phyloP scores from a whole-genome alignment of 805 yeast species.

The Ogataea wickerhamii region DNA sequence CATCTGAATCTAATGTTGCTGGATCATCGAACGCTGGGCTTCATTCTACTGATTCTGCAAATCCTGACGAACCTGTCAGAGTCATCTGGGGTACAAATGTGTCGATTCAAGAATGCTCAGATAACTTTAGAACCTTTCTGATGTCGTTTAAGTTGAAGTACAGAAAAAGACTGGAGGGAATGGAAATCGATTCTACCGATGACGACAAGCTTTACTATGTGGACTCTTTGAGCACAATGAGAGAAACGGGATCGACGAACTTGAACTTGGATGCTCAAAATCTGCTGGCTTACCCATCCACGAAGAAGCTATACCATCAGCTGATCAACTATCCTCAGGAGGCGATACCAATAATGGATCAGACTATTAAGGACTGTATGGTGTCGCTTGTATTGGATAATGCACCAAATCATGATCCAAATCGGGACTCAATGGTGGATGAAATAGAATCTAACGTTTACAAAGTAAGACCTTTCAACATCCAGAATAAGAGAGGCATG shows the following conservation, averaged over 20 bases:
- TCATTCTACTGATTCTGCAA: slow-evolving; percentile 29
- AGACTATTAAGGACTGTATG: slow-evolving; percentile 85
- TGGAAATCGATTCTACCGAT: slow-evolving; percentile 38
- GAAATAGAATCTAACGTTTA: slow-evolving; percentile 79
- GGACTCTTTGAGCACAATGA: slow-evolving; percentile 68
- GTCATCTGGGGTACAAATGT: slow-evolving; percentile 99
- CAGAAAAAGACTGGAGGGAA: slow-evolving; percentile 51
- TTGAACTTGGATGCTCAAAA: slow-evolving; percentile 82
- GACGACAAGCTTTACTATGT: slow-evolving; percentile 77
- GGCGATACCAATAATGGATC: slow-evolving; percentile 97
- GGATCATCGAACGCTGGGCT: slow-evolving; percentile 18
- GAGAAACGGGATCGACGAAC: slow-evolving; percentile 73
- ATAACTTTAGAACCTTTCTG: slow-evolving; percentile 74
- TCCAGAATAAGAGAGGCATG: slow-evolving; percentile 73
- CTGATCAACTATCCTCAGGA: slow-evolving; percentile 93
- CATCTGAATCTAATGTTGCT: slow-evolving; percentile 17
- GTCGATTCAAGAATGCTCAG: slow-evolving; percentile 82
- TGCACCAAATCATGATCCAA: slow-evolving; percentile 31
- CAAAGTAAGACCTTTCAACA: slow-evolving; percentile 86
- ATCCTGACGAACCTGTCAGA: slow-evolving; percentile 69
- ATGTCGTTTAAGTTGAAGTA: slow-evolving; percentile 79
- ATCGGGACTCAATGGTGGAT: slow-evolving; percentile 47
- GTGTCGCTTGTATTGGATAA: slow-evolving; percentile 64
- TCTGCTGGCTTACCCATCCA: slow-evolving; percentile 67
- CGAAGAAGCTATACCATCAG: slow-evolving; percentile 80